Conservation (phyloP, 371 early-diverging fungal genomes). For the Mucor sp. region DNA sequence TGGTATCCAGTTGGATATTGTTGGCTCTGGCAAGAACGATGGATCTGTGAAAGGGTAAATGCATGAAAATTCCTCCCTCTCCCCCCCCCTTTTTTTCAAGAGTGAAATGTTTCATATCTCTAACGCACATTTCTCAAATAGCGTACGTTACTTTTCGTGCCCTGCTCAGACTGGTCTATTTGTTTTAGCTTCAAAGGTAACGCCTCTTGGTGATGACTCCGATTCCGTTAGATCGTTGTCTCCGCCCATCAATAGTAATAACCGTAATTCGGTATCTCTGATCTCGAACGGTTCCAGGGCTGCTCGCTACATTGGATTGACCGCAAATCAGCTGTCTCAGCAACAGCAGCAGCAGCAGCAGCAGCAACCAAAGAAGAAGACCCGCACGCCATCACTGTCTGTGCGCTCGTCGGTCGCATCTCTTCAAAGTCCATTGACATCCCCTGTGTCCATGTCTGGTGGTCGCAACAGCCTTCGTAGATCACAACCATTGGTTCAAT, state of each 20-base stretch:
- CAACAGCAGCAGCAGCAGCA: constrained; percentile 25
- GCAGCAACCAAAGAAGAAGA: constrained; percentile 22
- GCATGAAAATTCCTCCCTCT: not conserved
- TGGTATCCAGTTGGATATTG: constrained; percentile 71
- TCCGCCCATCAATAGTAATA: constrained; percentile 22
- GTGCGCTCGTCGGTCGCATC: constrained; percentile 12
- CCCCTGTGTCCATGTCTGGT: constrained; percentile 11
- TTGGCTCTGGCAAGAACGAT: constrained; percentile 76
- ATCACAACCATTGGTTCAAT: constrained; percentile 17
- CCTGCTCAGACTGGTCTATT: constrained; percentile 35
- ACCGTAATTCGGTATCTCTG: constrained; percentile 30
- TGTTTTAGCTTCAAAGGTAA: constrained; percentile 26
- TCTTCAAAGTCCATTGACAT: constrained; percentile 20
- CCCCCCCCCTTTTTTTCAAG: not conserved
- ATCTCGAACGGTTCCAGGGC: constrained; percentile 62
- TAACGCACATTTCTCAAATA: constrained; percentile 6
- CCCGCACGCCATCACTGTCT: constrained; percentile 7
- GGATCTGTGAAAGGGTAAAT: constrained; percentile 68
- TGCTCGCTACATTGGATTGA: constrained; percentile 64
- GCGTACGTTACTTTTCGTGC: constrained; percentile 32
- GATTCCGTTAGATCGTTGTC: constrained; percentile 36
- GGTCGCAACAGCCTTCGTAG: constrained; percentile 18
- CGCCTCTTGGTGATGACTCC: constrained; percentile 34
- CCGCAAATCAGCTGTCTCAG: constrained; percentile 59
- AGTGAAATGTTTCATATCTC: not conserved